phyloP scores from a whole-genome alignment of 305 asterid species.

The Coffea humblotiana region DNA sequence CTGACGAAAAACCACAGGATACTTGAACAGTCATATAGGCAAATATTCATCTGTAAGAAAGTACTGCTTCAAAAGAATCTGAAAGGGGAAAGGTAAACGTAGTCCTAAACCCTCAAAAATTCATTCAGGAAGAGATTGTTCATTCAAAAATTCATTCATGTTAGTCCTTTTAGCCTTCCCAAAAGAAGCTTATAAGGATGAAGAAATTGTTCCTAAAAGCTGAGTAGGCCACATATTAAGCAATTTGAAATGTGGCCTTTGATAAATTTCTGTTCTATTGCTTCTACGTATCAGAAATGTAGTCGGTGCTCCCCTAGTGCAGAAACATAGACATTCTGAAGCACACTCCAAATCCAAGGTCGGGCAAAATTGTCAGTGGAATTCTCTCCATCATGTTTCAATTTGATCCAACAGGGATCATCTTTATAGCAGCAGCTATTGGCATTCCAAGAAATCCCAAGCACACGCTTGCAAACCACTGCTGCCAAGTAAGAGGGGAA shows the following conservation, averaged over 20 bases:
- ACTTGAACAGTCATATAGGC: background rate
- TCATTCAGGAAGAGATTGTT: background rate
- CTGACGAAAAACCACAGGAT: background rate
- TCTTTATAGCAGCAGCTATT: slow-evolving; percentile 80
- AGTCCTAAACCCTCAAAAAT: slow-evolving; percentile 8
- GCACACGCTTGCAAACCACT: slow-evolving; percentile 68
- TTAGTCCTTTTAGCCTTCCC: slow-evolving; percentile 10
- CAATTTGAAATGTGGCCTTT: background rate
- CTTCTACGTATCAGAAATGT: slow-evolving; percentile 8
- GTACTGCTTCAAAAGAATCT: background rate
- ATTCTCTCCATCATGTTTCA: slow-evolving; percentile 22
- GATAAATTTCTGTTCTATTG: background rate
- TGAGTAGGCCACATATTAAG: background rate
- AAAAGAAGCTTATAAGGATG: background rate
- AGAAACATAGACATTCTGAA: background rate
- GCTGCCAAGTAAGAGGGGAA: slow-evolving; percentile 70
- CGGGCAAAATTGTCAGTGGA: background rate
- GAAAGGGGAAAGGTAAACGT: background rate
- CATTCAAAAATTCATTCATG: background rate
- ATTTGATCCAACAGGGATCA: slow-evolving; percentile 83
- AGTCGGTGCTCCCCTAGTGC: background rate
- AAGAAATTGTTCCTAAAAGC: slow-evolving; percentile 8
- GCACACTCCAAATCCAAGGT: background rate
- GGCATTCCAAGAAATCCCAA: slow-evolving; percentile 94
- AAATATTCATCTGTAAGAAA: background rate